Conservation (phyloP, 768 basidiomycete species). For the Podaxis sp. region DNA sequence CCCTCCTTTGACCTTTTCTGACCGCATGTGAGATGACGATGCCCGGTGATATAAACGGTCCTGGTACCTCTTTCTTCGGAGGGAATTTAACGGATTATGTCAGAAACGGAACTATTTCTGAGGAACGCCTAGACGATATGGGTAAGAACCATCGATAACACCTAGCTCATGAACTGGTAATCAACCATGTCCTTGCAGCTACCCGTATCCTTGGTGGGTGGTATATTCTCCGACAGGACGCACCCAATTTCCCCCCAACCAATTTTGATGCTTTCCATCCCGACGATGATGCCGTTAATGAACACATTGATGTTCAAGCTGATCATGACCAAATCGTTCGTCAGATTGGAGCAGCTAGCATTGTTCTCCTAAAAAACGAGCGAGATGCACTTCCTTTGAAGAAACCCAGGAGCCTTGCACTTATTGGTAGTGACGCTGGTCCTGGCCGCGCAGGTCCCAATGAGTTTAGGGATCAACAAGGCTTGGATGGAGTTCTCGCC, state of each 20-base stretch:
- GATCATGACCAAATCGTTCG: slow-evolving; percentile 67
- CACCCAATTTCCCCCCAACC: slow-evolving; percentile 50
- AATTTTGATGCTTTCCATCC: slow-evolving; percentile 69
- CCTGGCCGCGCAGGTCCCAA: slow-evolving; percentile 69
- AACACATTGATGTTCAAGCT: slow-evolving; percentile 64
- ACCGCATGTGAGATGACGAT: slow-evolving; percentile 53
- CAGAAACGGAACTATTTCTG: slow-evolving; percentile 65
- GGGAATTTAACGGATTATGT: slow-evolving; percentile 64
- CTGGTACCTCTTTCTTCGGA: slow-evolving; percentile 57
- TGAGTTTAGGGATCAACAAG: slow-evolving; percentile 58
- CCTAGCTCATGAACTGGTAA: background rate
- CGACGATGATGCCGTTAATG: slow-evolving; percentile 48
- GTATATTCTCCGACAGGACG: slow-evolving; percentile 66
- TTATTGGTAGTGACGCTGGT: slow-evolving; percentile 64
- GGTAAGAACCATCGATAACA: slow-evolving; percentile 29
- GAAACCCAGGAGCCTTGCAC: slow-evolving; percentile 51
- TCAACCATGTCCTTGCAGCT: slow-evolving; percentile 32
- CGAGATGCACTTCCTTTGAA: slow-evolving; percentile 51
- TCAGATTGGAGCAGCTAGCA: slow-evolving; percentile 69
- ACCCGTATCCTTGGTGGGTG: slow-evolving; percentile 71
- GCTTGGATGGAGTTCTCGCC: slow-evolving; percentile 67
- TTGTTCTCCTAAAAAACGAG: slow-evolving; percentile 74
- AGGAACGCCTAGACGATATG: slow-evolving; percentile 72
- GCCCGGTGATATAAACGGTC: slow-evolving; percentile 53
- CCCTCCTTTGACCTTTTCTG: background rate